A percentile compares a stretch with the other conserved stretches of the same genome.
Conservation (phyloP, 306 rosid species). For the Begonia fuchsioides region DNA sequence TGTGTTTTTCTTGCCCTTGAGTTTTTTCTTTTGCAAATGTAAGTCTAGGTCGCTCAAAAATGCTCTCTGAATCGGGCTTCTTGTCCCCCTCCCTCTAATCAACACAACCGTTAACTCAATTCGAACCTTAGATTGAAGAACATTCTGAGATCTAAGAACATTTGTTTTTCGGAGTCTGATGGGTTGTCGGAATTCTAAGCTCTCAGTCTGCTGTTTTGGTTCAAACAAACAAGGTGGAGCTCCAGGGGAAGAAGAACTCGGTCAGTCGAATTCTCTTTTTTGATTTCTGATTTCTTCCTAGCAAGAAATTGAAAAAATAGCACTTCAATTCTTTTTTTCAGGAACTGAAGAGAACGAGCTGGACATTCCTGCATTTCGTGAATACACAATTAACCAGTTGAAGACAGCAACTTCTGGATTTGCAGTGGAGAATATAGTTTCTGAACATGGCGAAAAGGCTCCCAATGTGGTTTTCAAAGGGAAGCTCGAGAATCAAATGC, state of each 20-base stretch:
- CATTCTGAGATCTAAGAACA: no score
- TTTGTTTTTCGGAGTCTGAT: slow-evolving; percentile 26
- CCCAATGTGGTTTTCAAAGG: no score
- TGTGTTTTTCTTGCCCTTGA: slow-evolving; percentile 3
- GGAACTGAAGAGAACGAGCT: slow-evolving; percentile 55
- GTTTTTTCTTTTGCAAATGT: not conserved
- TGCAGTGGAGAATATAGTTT: slow-evolving; percentile 78
- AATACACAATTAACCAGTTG: slow-evolving; percentile 66
- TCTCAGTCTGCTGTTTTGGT: slow-evolving; percentile 38
- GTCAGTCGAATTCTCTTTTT: slow-evolving; percentile 27
- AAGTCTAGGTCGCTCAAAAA: no score
- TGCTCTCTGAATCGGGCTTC: no score
- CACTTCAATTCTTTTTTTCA: slow-evolving; percentile 21
- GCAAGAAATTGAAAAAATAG: slow-evolving; percentile 12
- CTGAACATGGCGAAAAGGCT: slow-evolving; percentile 98
- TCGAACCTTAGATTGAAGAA: not conserved
- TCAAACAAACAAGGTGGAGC: slow-evolving; percentile 25
- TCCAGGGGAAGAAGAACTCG: slow-evolving; percentile 28
- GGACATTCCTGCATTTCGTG: slow-evolving; percentile 54
- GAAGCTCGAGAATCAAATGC: slow-evolving; percentile 69
- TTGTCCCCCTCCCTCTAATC: no score
- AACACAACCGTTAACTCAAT: no score
- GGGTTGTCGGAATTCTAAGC: slow-evolving; percentile 76
- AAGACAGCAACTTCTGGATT: slow-evolving; percentile 83
- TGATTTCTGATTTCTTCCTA: not conserved